Base-by-base conservation (phyloP, 352 stramenopile genomes). In the Blastocystis sp. region DNA sequence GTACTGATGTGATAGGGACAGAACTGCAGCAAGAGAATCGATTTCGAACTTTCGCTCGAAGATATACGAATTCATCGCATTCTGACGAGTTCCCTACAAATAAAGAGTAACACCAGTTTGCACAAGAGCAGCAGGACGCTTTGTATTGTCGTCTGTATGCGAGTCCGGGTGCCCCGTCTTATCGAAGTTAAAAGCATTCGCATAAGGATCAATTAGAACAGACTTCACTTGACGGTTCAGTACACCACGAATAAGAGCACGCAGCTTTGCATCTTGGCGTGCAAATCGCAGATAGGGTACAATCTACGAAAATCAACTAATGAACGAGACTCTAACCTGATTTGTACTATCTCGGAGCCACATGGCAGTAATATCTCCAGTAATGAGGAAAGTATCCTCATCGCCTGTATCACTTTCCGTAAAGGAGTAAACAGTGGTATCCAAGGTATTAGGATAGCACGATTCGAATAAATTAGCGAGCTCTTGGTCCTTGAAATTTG, bases 41-140 rank as follows among this genome's bases (percentile, higher is more conserved):
- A 92, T 89, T 50, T 92, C 91, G 61, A 91, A 92, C 75, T 92
- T 92, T 18, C 91, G 87, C 76, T 92, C 91, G 59, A 92, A 92
- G 18, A 92, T 90, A 1, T 76, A 18, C 37, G 75, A 47, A 18
- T 34, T 89, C 90, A 92, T 91, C 15, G 89, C 88, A 41, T 79
- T 88, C 37, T 79, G 26, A 47, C 68, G 23, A 29, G 90, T 90
- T 63, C 90, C 41, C 75, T 90, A 77, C 20, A 20, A 8, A 2
- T 77, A 6, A 79, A 11, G 54, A 29, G 20, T 59, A 34, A 23
- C 37, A 50, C 76, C 0, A 6, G 53, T 26, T 7, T 7, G 8
- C 26, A 89, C 84, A 18, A 91, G 68, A 47, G 34, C 55, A 26
- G 68, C 54, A n/a, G 56, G 61, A 37, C 69, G 15, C 34, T 79